Evolutionary conservation across 441 rosid genomes (phyloP).

Genomic region (Gossypium gossypioides): DNA sequence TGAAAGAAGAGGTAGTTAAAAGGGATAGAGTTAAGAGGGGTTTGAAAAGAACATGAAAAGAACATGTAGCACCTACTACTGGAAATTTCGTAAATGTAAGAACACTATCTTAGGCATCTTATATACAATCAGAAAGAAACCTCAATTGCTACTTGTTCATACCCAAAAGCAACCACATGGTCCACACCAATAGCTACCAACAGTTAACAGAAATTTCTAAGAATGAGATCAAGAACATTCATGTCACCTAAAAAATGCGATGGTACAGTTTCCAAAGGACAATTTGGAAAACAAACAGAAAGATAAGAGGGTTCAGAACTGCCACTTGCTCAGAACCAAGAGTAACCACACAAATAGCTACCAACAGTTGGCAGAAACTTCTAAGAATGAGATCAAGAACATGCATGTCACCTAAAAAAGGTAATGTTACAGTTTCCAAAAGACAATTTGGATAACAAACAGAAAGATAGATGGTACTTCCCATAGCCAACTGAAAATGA

Average conservation of each 20-base stretch:
- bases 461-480: not conserved
- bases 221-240: not conserved
- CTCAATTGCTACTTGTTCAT: not conserved
- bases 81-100: not conserved
- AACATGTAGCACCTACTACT: not conserved
- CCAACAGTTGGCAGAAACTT: not conserved
- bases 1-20: not conserved
- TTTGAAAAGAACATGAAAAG: not conserved
- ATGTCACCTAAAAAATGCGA: not conserved
- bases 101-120: not conserved
- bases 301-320: not conserved
- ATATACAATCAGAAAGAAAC: not conserved
- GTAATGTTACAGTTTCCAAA: not conserved
- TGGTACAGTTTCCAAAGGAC: not conserved
- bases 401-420: not conserved
- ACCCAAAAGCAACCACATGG: not conserved
- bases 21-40: not conserved
- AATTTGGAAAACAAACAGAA: not conserved
- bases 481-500: not conserved
- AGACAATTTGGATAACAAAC: not conserved
- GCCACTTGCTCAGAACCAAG: not conserved
- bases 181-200: not conserved
- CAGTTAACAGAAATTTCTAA: not conserved
- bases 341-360: not conserved
- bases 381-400: not conserved